phyloP scores from a whole-genome alignment of 306 rosid genomes.

The Luffa acutangula region DNA sequence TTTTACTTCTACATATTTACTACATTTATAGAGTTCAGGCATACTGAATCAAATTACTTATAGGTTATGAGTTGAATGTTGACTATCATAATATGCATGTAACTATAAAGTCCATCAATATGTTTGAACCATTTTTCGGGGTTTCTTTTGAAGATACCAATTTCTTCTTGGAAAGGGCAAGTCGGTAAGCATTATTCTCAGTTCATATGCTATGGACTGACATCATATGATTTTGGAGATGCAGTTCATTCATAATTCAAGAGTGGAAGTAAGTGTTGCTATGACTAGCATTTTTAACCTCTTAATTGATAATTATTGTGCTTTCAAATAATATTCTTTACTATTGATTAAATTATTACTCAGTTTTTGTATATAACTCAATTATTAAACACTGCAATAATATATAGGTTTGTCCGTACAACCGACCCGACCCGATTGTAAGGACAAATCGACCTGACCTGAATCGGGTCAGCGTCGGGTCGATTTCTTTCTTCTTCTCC shows the following conservation, averaged over 20 bases:
- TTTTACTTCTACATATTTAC: background rate
- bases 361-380: background rate
- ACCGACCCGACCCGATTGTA: too few species aligned
- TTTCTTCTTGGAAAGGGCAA: slow-evolving; percentile 69
- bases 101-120: too few species aligned
- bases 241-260: background rate
- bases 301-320: background rate
- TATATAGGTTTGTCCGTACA: too few species aligned
- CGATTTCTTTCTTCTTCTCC: too few species aligned
- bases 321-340: background rate
- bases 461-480: too few species aligned
- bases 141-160: slow-evolving; percentile 45
- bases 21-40: background rate
- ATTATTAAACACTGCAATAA: background rate
- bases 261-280: background rate
- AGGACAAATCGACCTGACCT: too few species aligned
- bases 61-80: background rate
- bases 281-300: background rate
- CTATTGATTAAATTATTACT: background rate
- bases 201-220: background rate
- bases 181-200: slow-evolving; percentile 31
- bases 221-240: background rate
- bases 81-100: too few species aligned
- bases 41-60: background rate
- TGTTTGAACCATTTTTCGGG: background rate